Percentiles rank a stretch among this genome's conserved stretches.
These are phyloP conservation scores for Austroboletus olivaceoglutinosus DNA, from an alignment of 1,284 basidiomycete species.

Conservation along the genomic window DNA sequence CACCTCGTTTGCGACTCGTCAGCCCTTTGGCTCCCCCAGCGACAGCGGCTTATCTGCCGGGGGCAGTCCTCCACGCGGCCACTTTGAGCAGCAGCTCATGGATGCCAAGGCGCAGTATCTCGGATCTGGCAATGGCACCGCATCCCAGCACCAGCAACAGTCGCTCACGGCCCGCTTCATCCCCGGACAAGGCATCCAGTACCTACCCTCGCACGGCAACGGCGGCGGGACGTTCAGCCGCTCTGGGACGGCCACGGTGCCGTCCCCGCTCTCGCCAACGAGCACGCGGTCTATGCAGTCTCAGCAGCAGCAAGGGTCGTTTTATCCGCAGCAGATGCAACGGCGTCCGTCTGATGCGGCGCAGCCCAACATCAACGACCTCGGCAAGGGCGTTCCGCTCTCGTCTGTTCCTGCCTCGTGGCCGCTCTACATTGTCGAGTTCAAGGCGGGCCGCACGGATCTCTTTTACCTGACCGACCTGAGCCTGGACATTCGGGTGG, in stretches of 20 bases:
- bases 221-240: constrained; percentile 33
- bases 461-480: constrained; percentile 85
- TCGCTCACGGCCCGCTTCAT: constrained; percentile 56
- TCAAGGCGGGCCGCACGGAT: constrained; percentile 95
- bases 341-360: constrained; percentile 53
- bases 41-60: constrained; percentile 48
- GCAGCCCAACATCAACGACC: constrained; percentile 50
- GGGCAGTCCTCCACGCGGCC: constrained; percentile 39
- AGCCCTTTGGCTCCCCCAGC: constrained; percentile 56
- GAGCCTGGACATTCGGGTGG: constrained; percentile 64
- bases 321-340: constrained; percentile 39
- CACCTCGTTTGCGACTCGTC: constrained; percentile 41
- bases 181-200: constrained; percentile 64
- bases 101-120: constrained; percentile 39
- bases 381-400: constrained; percentile 89
- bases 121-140: constrained; percentile 22
- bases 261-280: constrained; percentile 49
- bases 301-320: constrained; percentile 35
- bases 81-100: constrained; percentile 43
- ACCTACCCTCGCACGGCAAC: constrained; percentile 44
- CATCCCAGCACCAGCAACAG: constrained; percentile 29
- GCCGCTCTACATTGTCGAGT: constrained; percentile 95
- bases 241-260: constrained; percentile 23
- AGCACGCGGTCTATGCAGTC: constrained; percentile 42
- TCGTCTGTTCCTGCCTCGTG: constrained; percentile 77